phyloP scores from a whole-genome alignment of 108 stramenopile genomes.

The Bacterosira constricta region DNA sequence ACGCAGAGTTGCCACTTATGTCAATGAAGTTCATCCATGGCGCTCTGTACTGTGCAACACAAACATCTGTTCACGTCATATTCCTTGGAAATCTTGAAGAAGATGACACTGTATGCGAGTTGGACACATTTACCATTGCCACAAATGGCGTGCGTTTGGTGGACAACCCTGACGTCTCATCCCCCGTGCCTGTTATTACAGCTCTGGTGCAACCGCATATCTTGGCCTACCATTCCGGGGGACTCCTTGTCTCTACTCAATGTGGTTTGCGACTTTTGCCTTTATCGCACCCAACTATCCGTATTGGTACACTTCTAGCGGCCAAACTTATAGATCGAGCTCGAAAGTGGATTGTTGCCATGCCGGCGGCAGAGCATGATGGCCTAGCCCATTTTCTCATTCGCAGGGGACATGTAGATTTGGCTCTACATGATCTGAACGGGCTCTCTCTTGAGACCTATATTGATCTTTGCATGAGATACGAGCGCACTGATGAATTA shows the following conservation, averaged over 20 bases:
- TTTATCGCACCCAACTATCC: slow-evolving; percentile 63
- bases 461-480: slow-evolving; percentile 72
- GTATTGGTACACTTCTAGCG: slow-evolving; percentile 75
- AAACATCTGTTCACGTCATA: slow-evolving; percentile 65
- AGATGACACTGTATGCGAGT: slow-evolving; percentile 59
- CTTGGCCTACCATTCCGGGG: slow-evolving; percentile 77
- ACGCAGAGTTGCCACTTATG: slow-evolving; percentile 45
- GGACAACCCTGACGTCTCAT: slow-evolving; percentile 11
- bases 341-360: slow-evolving; percentile 74
- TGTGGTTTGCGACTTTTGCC: slow-evolving; percentile 66
- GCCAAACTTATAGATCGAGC: slow-evolving; percentile 66
- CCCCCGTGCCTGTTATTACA: slow-evolving; percentile 28
- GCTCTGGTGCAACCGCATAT: slow-evolving; percentile 68
- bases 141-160: slow-evolving; percentile 46
- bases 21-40: slow-evolving; percentile 81
- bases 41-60: slow-evolving; percentile 73
- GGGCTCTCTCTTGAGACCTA: slow-evolving; percentile 75
- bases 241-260: slow-evolving; percentile 70
- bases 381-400: slow-evolving; percentile 72
- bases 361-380: slow-evolving; percentile 63
- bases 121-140: slow-evolving; percentile 72
- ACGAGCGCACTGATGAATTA: slow-evolving; percentile 64
- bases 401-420: slow-evolving; percentile 64
- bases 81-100: slow-evolving; percentile 69
- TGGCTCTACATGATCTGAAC: slow-evolving; percentile 60